Base-by-base conservation (phyloP, 805 yeast genomes). In the Zygoascus bituminiphila region DNA sequence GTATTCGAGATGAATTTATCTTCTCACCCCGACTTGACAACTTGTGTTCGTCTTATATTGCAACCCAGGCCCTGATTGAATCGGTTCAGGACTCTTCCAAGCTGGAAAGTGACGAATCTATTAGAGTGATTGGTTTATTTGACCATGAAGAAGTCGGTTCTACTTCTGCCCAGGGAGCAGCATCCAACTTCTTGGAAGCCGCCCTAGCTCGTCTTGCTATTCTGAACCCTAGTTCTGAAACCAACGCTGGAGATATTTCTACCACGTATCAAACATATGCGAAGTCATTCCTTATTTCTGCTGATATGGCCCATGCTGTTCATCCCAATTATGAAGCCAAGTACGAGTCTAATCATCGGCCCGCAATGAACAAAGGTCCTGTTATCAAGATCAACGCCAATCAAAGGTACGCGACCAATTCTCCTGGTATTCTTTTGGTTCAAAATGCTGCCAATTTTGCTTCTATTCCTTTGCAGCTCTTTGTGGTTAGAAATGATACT, bases 61-160 rank as follows among this genome's bases (percentile, higher is more conserved):
- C 96, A 1, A 69, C 82, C 37, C 76, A 73, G 51, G 97, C 87
- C 5, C 68, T 91, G 44, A 68, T 85, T 37, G 76, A 75, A 49
- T 68, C 86, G 2, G 33, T 59, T 33, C 48, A 42, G 8, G 66
- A 76, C 0, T 29, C 60, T 1, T 65, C 61, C 7, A 62, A 68
- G 10, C 63, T 83, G 38, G 66, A 62, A 0, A 57, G 66, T 0
- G 82, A 79, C 49, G 53, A 68, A 1, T 83, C 86, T 40, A 79
- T 88, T 38, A 81, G 84, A 60, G 64, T 89, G 61, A 74, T 88
- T 47, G 81, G 96, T 0, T 71, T 89, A 51, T 91, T 93, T 64
- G 98, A 91, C 64, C 98, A 93, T 65, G 98, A 91, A 67, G 98
- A 91, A 65, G 76, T 91, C 56, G 98, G 98, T 0, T 88, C 97